These are phyloP conservation scores for Sechiopsis laciniata DNA, from an alignment of 306 rosid species.

Conservation along the genomic window DNA sequence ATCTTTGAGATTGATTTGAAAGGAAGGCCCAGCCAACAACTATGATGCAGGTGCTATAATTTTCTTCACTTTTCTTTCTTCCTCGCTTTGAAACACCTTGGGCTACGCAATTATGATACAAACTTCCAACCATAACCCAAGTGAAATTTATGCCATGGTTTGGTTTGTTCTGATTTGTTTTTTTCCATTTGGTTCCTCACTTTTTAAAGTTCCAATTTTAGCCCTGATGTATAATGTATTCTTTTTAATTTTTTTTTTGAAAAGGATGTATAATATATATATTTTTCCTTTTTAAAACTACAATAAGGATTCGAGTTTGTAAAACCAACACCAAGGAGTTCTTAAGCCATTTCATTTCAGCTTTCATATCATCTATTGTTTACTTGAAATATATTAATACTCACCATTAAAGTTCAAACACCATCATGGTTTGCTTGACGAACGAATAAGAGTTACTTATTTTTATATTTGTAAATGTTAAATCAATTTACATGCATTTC, in stretches of 20 bases:
- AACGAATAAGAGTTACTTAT: too few relatives aligned
- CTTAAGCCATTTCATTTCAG: neutral
- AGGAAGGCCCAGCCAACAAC: conserved; percentile 12
- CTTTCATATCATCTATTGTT: too few relatives aligned
- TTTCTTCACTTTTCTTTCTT: neutral
- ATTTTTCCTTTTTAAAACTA: too few relatives aligned
- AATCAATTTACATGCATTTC: too few relatives aligned
- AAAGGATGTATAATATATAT: too few relatives aligned
- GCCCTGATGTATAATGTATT: neutral
- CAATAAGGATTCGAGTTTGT: too few relatives aligned
- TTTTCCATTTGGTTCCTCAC: neutral
- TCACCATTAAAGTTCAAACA: neutral
- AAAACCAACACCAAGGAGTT: neutral
- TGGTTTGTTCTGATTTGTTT: neutral
- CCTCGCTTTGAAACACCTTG: neutral
- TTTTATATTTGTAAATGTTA: too few relatives aligned
- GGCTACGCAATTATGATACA: conserved; percentile 8
- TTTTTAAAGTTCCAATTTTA: neutral
- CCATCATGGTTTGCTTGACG: too few relatives aligned
- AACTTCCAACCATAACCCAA: conserved; percentile 4
- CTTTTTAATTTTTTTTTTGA: too few relatives aligned
- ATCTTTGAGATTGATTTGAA: conserved; percentile 18
- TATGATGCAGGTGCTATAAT: conserved; percentile 5
- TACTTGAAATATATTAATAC: too few relatives aligned
- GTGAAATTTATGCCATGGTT: neutral